A percentile compares a stretch with the other conserved stretches of the same genome.
These are phyloP conservation scores for Yamadazyma taylorii DNA, from an alignment of 1,139 yeast genomes.

Conservation along the genomic window DNA sequence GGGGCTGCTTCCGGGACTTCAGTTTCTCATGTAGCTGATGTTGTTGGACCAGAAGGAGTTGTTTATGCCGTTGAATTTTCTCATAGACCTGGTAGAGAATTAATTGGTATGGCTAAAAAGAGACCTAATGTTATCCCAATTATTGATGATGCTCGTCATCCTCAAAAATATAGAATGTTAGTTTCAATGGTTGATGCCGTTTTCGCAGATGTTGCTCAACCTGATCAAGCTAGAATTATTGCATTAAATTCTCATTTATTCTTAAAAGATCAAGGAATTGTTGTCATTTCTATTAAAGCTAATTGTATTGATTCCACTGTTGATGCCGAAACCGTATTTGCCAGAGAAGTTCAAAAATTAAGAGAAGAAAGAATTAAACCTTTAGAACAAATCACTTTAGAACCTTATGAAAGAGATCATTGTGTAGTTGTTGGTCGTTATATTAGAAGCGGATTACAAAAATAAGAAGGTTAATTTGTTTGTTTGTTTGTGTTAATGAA, in stretches of 20 bases:
- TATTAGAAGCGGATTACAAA: slow-evolving; percentile 82
- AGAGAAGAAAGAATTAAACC: slow-evolving; percentile 99
- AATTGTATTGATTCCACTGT: slow-evolving; percentile 99
- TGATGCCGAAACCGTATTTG: slow-evolving; percentile 98
- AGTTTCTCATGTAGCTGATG: slow-evolving; percentile 96
- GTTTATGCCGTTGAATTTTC: slow-evolving; percentile 99
- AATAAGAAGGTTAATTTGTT: slow-evolving; percentile 23
- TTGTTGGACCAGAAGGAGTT: slow-evolving; percentile 98
- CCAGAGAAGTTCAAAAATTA: slow-evolving; percentile 98
- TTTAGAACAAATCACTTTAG: slow-evolving; percentile 95
- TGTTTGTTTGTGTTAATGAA: not conserved
- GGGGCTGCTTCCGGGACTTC: slow-evolving; percentile 99
- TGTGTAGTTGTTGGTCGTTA: slow-evolving; percentile 97
- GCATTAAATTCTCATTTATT: slow-evolving; percentile 97
- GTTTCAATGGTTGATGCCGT: slow-evolving; percentile 98
- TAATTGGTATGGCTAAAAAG: slow-evolving; percentile 99
- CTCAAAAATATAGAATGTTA: slow-evolving; percentile 98
- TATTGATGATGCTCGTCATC: slow-evolving; percentile 99
- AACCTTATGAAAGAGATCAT: slow-evolving; percentile 99
- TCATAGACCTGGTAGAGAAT: slow-evolving; percentile 99
- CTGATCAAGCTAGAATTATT: slow-evolving; percentile 99
- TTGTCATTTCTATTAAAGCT: slow-evolving; percentile 96
- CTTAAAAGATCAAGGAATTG: slow-evolving; percentile 98
- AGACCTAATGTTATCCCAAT: slow-evolving; percentile 98
- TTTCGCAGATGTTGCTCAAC: slow-evolving; percentile 99